phyloP scores from a whole-genome alignment of 1,139 yeast species.

The Scheffersomyces segobiensis region DNA sequence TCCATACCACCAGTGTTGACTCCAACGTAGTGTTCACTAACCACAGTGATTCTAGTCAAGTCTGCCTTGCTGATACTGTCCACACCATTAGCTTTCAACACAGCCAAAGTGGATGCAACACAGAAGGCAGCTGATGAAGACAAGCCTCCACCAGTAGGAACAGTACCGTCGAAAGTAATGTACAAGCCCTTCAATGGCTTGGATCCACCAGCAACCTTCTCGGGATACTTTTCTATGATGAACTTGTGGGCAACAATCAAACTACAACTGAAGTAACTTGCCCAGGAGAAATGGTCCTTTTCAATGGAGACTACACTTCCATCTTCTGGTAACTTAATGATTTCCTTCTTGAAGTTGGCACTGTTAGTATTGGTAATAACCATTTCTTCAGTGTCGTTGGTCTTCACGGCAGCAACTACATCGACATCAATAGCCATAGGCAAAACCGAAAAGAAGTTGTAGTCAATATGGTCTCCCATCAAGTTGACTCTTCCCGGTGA shows the following conservation, averaged over 20 bases:
- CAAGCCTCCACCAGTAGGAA: slow-evolving; percentile 74
- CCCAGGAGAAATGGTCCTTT: slow-evolving; percentile 56
- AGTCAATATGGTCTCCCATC: slow-evolving; percentile 77
- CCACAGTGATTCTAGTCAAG: slow-evolving; percentile 62
- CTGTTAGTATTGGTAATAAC: slow-evolving; percentile 45
- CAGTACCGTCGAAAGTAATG: slow-evolving; percentile 61
- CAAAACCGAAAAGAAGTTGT: slow-evolving; percentile 63
- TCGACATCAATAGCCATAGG: slow-evolving; percentile 79
- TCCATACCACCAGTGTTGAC: slow-evolving; percentile 82
- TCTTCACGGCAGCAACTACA: slow-evolving; percentile 55
- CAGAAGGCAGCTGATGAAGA: slow-evolving; percentile 75
- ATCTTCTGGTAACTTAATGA: slow-evolving; percentile 42
- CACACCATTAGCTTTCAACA: slow-evolving; percentile 55
- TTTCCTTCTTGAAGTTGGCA: slow-evolving; percentile 22
- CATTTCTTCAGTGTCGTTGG: slow-evolving; percentile 29
- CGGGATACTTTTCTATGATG: slow-evolving; percentile 36
- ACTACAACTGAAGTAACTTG: slow-evolving; percentile 69
- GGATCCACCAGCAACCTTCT: slow-evolving; percentile 12
- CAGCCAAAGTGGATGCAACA: slow-evolving; percentile 63
- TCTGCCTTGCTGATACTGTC: slow-evolving; percentile 47
- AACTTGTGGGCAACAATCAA: slow-evolving; percentile 59
- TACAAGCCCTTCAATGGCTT: slow-evolving; percentile 47
- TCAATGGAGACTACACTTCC: slow-evolving; percentile 50
- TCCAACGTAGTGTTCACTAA: slow-evolving; percentile 72
- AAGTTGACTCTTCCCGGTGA: slow-evolving; percentile 77